Evolutionary conservation across 805 yeast genomes (phyloP).

Genomic region (Monosporozyma siamensis): DNA sequence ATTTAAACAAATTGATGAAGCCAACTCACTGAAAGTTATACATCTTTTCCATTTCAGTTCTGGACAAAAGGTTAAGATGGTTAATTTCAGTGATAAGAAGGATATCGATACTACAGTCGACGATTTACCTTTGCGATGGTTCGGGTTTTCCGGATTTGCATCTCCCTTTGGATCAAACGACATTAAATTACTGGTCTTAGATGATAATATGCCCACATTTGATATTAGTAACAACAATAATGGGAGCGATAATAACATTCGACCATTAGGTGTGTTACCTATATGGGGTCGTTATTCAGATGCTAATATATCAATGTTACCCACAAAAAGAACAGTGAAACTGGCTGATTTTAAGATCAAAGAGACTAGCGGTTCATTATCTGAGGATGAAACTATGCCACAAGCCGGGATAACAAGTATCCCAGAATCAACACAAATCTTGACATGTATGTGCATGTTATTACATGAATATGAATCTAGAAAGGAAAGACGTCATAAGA

Average conservation of each 20-base stretch:
- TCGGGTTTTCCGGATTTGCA: conserved; percentile 32
- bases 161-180: conserved; percentile 30
- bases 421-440: conserved; percentile 22
- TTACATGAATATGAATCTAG: conserved; percentile 27
- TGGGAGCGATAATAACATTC: not conserved
- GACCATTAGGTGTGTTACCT: conserved; percentile 21
- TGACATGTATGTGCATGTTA: conserved; percentile 29
- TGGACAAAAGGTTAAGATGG: conserved; percentile 18
- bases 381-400: not conserved
- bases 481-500: conserved; percentile 22
- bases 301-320: conserved; percentile 18
- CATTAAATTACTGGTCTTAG: conserved; percentile 29
- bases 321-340: conserved; percentile 20
- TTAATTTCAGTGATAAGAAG: conserved; percentile 25
- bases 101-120: conserved; percentile 28
- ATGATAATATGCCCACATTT: conserved; percentile 28
- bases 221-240: not conserved
- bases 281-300: conserved; percentile 27
- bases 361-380: conserved; percentile 10
- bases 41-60: conserved; percentile 28
- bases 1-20: conserved; percentile 10
- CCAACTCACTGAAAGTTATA: conserved; percentile 10
- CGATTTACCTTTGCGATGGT: conserved; percentile 32
- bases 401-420: conserved; percentile 13
- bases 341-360: conserved; percentile 20